Evolutionary conservation across 2,329 filamentous ascomycete genomes (phyloP).

Genomic region (Trichoderma oligosporum): DNA sequence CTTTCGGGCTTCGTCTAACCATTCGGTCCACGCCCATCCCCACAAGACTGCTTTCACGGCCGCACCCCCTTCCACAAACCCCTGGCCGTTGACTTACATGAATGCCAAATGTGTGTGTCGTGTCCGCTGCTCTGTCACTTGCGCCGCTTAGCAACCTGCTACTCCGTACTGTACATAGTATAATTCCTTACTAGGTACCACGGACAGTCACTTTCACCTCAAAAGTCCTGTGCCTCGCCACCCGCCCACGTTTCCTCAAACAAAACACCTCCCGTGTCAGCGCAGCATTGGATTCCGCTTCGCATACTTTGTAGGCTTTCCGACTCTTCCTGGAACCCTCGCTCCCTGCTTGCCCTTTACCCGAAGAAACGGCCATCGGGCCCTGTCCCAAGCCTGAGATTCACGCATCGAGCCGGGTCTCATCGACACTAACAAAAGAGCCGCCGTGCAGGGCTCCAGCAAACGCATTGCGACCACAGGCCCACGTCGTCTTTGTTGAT

Average conservation of each 20-base stretch:
- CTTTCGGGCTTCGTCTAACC: not conserved
- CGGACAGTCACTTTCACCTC: constrained; percentile 3
- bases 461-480: constrained; percentile 22
- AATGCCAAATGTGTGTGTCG: not conserved
- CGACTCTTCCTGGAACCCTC: constrained; percentile 13
- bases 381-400: constrained; percentile 1
- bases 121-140: constrained; percentile 8
- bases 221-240: constrained; percentile 10
- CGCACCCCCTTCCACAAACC: constrained; percentile 11
- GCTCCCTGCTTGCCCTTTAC: not conserved
- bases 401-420: constrained; percentile 19
- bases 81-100: constrained; percentile 19
- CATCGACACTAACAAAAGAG: constrained; percentile 28
- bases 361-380: constrained; percentile 9
- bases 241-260: constrained; percentile 18
- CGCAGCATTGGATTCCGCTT: constrained; percentile 15
- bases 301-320: constrained; percentile 16
- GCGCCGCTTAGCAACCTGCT: constrained; percentile 8
- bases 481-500: constrained; percentile 20
- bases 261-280: constrained; percentile 14
- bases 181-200: not conserved
- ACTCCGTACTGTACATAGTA: not conserved
- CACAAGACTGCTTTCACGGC: constrained; percentile 7
- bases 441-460: constrained; percentile 21
- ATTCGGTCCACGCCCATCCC: constrained; percentile 15